Base-by-base conservation (phyloP, 768 basidiomycete genomes). In the Rhodotorula babjevae region DNA sequence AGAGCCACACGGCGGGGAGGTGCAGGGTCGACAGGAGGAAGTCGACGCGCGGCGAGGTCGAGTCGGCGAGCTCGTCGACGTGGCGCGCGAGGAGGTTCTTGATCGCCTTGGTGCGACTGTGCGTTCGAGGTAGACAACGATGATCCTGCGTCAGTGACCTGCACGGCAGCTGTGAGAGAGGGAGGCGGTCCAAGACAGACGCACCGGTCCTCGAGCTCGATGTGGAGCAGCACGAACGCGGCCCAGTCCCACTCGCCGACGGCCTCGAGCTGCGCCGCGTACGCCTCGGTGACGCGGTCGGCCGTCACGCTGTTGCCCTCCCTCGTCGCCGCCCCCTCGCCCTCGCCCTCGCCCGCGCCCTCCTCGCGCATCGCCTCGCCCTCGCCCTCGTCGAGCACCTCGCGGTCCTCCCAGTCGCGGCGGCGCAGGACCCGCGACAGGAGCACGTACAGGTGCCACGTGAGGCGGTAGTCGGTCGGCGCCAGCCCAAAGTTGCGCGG, bases 381-480 rank as follows among this genome's bases (percentile, higher is more conserved):
- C 23, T 91, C 89, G 0, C n/a, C n/a, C n/a, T 92, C 91, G 53
- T 90, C 88, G 0, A 82, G n/a, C 59, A 46, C 83, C 14, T 84
- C 85, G 8, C 93, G 86, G 80, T 97, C 95, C n/a, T 87, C 86
- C 76, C 95, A 90, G 80, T 97, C 94, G 31, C 93, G 86, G 50
- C 90, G 82, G 40, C 89, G 85, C 82, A 96, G 87, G 71, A 89
- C 90, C 36, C 89, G 86, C 25, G 93, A 90, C 60, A 98, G 83
- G 47, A 98, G 83, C 66, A 93, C 86, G 80, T 95, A 97, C 47
- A 97, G 79, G 81, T 97, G 93, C 95, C 95, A 99, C 14, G 90
- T 85, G 67, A 96, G 82, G 31, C 92, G 87, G 79, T 87, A 88
- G 80, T 94, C 93, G n/a, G 87, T 81, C 0, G 89, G 89, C 12